These are phyloP conservation scores for Coemansia sp. DNA, from an alignment of 192 early-diverging fungal species.

Conservation along the genomic window DNA sequence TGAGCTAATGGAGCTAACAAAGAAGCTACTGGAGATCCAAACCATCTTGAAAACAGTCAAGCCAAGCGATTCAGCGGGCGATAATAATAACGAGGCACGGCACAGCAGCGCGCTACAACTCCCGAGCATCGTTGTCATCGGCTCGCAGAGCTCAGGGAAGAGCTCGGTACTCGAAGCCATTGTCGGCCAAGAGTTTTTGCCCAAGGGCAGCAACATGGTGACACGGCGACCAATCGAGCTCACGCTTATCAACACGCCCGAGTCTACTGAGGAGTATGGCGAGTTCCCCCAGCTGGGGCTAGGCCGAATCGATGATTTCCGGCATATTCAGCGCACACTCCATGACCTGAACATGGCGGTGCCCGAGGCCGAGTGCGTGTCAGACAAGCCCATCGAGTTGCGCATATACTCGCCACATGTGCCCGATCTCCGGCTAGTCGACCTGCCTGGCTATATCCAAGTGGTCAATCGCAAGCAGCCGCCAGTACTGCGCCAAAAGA, in stretches of 20 bases:
- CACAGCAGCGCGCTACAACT: conserved; percentile 74
- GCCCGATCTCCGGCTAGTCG: conserved; percentile 82
- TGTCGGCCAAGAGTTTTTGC: conserved; percentile 83
- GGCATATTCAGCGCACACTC: conserved; percentile 89
- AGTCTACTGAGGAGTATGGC: conserved; percentile 75
- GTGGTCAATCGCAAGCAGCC: conserved; percentile 84
- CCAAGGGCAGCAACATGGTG: conserved; percentile 87
- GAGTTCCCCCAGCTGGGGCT: conserved; percentile 85
- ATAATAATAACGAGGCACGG: conserved; percentile 12
- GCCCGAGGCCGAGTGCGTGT: conserved; percentile 88
- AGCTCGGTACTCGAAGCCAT: conserved; percentile 87
- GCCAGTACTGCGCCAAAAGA: conserved; percentile 72
- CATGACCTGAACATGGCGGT: conserved; percentile 96
- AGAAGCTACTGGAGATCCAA: conserved; percentile 93
- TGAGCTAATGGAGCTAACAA: conserved; percentile 70
- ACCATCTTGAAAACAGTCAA: conserved; percentile 90
- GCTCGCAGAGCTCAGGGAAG: conserved; percentile 85
- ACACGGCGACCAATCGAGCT: conserved; percentile 83
- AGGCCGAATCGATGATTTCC: conserved; percentile 89
- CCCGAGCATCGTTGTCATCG: conserved; percentile 88
- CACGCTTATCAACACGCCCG: conserved; percentile 81
- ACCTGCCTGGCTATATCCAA: conserved; percentile 87
- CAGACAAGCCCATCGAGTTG: conserved; percentile 81
- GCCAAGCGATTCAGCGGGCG: not conserved
- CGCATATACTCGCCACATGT: conserved; percentile 84